A percentile compares a stretch with the other conserved stretches of the same genome.
Evolutionary conservation across 225 moss, liverwort and hornwort species (phyloP).

Genomic region (Antitrichia curtipendula): DNA sequence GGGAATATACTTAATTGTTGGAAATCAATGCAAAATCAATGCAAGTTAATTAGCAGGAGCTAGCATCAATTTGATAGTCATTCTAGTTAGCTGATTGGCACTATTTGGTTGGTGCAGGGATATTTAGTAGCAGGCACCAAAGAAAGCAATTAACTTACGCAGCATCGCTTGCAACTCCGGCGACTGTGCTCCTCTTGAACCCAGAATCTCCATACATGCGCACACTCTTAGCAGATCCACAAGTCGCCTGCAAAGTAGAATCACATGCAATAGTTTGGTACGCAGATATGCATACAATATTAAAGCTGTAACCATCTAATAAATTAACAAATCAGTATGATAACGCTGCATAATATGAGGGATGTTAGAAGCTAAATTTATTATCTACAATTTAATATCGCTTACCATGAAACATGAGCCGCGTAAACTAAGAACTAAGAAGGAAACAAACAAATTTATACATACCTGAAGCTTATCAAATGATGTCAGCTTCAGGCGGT

Average conservation of each 20-base stretch:
- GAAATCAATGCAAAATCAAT: background rate
- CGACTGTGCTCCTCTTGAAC: conserved; percentile 22
- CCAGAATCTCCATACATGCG: conserved; percentile 75
- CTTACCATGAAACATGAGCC: background rate
- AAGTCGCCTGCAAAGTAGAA: conserved; percentile 30
- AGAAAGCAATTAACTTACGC: conserved; percentile 34
- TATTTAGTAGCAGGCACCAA: background rate
- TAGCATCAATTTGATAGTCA: background rate
- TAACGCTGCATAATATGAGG: background rate
- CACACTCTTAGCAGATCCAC: conserved; percentile 68
- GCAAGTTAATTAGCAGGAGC: background rate
- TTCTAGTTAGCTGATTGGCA: background rate
- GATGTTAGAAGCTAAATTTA: background rate
- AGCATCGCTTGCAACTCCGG: conserved; percentile 67
- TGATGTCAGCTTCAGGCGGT: conserved; percentile 70
- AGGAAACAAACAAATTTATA: background rate
- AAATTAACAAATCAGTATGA: background rate
- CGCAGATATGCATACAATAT: background rate
- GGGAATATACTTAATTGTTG: background rate
- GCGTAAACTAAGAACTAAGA: background rate
- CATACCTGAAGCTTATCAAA: conserved; percentile 79
- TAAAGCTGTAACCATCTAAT: background rate
- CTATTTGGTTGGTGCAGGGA: background rate
- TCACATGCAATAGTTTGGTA: background rate
- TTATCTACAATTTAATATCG: background rate